A percentile compares a stretch with the other conserved stretches of the same genome.
Conservation (phyloP, 2,329 filamentous ascomycete species). For the Cordyceps sp. region DNA sequence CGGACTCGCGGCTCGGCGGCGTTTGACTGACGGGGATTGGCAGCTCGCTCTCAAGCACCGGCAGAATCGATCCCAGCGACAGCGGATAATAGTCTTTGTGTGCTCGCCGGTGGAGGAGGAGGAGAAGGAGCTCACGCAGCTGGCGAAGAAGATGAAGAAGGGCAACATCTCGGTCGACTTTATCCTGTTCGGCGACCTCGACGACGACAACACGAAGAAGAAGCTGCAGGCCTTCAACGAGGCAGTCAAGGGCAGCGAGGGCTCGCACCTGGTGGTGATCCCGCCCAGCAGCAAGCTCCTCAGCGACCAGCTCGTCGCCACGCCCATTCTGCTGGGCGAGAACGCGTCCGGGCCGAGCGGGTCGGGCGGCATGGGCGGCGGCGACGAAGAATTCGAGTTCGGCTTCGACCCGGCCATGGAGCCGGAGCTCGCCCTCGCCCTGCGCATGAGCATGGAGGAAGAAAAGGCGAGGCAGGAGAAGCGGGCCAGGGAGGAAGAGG, state of each 20-base stretch:
- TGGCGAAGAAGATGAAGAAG: constrained; percentile 99
- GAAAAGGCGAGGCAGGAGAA: constrained; percentile 89
- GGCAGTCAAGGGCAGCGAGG: constrained; percentile 78
- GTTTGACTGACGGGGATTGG: constrained; percentile 8
- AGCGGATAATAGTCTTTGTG: constrained; percentile 92
- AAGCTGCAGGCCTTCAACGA: constrained; percentile 92
- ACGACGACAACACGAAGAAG: constrained; percentile 74
- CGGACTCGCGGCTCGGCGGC: neutral
- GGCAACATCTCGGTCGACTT: constrained; percentile 88
- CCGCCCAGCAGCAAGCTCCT: constrained; percentile 83
- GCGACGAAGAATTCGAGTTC: constrained; percentile 52
- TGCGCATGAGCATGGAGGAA: constrained; percentile 97
- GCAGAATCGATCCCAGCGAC: constrained; percentile 91
- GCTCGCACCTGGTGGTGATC: constrained; percentile 80
- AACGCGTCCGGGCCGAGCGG: constrained; percentile 39
- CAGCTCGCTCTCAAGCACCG: constrained; percentile 94
- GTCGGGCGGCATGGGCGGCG: constrained; percentile 40
- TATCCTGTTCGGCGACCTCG: constrained; percentile 83
- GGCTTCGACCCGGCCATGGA: constrained; percentile 84
- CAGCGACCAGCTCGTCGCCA: constrained; percentile 78
- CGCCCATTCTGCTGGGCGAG: constrained; percentile 79
- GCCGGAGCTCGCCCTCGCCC: constrained; percentile 80
- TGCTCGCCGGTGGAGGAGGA: constrained; percentile 86
- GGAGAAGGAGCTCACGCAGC: constrained; percentile 71
- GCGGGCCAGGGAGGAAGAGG: constrained; percentile 59